A percentile compares a stretch with the other conserved stretches of the same genome.
Evolutionary conservation across 2,329 filamentous ascomycete species (phyloP).

Genomic region (Cercospora canescens): DNA sequence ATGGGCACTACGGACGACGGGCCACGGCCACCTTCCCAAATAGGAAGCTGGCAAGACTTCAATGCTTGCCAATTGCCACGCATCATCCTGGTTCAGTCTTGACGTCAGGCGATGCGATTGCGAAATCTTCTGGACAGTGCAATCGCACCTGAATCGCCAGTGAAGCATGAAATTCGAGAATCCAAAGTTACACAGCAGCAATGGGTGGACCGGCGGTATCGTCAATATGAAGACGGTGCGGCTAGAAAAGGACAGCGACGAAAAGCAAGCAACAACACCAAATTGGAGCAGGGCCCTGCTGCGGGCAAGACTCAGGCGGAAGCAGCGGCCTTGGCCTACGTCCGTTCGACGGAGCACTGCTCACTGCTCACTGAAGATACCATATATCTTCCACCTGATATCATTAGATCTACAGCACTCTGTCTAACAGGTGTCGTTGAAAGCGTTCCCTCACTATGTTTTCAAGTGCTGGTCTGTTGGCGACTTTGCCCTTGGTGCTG

Average conservation of each 20-base stretch:
- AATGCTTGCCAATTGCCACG: neutral
- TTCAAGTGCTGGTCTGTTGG: neutral
- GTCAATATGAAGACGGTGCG: neutral
- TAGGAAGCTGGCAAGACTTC: conserved; percentile 11
- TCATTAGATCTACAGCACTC: neutral
- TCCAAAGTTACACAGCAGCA: no score
- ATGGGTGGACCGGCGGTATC: no score
- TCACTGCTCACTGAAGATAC: neutral
- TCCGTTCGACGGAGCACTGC: neutral
- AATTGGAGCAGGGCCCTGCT: neutral
- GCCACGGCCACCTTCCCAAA: conserved; percentile 2
- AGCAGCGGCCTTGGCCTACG: neutral
- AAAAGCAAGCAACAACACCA: neutral
- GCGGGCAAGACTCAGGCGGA: neutral
- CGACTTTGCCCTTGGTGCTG: conserved; percentile 2
- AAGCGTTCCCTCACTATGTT: neutral
- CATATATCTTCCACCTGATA: neutral
- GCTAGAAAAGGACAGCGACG: neutral
- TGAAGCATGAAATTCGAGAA: no score
- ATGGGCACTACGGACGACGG: neutral
- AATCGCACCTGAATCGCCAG: no score
- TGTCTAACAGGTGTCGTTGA: neutral
- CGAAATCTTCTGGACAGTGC: no score
- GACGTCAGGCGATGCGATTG: neutral
- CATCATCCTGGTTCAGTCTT: neutral